Percentiles rank a stretch among this genome's conserved stretches.
Evolutionary conservation across 1,284 basidiomycete genomes (phyloP).

Genomic region (Sporisorium scitamineum): DNA sequence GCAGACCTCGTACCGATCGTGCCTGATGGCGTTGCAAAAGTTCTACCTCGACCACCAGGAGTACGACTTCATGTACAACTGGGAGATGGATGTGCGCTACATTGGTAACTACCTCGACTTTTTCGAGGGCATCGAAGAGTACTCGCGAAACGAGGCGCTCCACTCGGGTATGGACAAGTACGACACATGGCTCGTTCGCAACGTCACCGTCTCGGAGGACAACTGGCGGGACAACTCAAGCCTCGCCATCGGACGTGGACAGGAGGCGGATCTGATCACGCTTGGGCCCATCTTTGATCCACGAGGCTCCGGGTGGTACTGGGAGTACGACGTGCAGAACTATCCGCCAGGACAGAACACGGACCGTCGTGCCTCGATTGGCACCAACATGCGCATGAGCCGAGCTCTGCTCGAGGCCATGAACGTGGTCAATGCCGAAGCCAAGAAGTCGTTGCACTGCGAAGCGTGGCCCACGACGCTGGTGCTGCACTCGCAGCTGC

Average conservation of each 20-base stretch:
- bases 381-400: slow-evolving; percentile 69
- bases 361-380: slow-evolving; percentile 67
- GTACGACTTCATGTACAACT: slow-evolving; percentile 69
- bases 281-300: slow-evolving; percentile 69
- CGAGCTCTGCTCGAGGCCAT: slow-evolving; percentile 67
- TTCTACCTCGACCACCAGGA: slow-evolving; percentile 69
- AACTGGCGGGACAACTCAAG: slow-evolving; percentile 63
- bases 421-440: slow-evolving; percentile 69
- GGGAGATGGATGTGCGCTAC: slow-evolving; percentile 70
- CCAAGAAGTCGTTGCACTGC: slow-evolving; percentile 68
- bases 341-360: slow-evolving; percentile 65
- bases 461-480: slow-evolving; percentile 69
- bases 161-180: slow-evolving; percentile 68
- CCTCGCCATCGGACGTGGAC: slow-evolving; percentile 54
- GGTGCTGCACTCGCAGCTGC: slow-evolving; percentile 68
- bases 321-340: slow-evolving; percentile 69
- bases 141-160: slow-evolving; percentile 65
- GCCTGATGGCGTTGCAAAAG: slow-evolving; percentile 68
- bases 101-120: slow-evolving; percentile 69
- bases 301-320: slow-evolving; percentile 68
- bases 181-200: slow-evolving; percentile 67
- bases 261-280: slow-evolving; percentile 69
- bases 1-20: slow-evolving; percentile 68
- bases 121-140: slow-evolving; percentile 67
- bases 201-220: slow-evolving; percentile 62